Percentiles rank a stretch among this genome's conserved stretches.
Conservation (phyloP, 805 yeast genomes). For the Cyberlindnera maritima region DNA sequence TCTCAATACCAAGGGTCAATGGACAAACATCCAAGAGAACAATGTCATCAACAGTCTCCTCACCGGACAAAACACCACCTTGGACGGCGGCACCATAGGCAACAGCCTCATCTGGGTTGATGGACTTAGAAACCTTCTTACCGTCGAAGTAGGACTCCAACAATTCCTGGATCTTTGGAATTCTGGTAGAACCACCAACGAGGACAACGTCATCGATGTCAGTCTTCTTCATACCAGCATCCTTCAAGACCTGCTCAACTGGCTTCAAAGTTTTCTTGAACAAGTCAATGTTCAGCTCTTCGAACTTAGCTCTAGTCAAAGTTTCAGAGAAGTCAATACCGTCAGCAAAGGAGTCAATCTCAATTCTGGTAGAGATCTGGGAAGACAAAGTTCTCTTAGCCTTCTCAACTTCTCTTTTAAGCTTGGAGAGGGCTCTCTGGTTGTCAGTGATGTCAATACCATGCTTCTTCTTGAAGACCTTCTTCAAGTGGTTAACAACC, state of each 20-base stretch:
- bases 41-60: constrained; percentile 86
- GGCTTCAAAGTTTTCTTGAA: constrained; percentile 95
- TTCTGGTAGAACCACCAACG: constrained; percentile 99
- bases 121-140: constrained; percentile 95
- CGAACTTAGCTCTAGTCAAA: constrained; percentile 95
- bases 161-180: constrained; percentile 95
- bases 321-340: constrained; percentile 96
- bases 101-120: constrained; percentile 99
- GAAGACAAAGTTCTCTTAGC: constrained; percentile 96
- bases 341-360: constrained; percentile 91
- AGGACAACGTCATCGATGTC: constrained; percentile 93
- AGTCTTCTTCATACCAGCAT: constrained; percentile 81
- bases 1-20: constrained; percentile 92
- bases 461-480: constrained; percentile 90
- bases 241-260: constrained; percentile 92
- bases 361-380: constrained; percentile 93
- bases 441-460: constrained; percentile 78
- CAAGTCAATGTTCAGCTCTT: constrained; percentile 89
- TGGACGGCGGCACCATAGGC: constrained; percentile 99
- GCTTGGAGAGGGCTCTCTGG: constrained; percentile 84
- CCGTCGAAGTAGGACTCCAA: constrained; percentile 89
- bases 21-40: constrained; percentile 93
- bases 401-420: constrained; percentile 97
- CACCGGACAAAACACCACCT: constrained; percentile 97
- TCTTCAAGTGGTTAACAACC: constrained; percentile 82